Percentiles rank a stretch among this genome's conserved stretches.
Evolutionary conservation across 2,329 filamentous ascomycete genomes (phyloP).

Genomic region (Diaporthe ampelina): DNA sequence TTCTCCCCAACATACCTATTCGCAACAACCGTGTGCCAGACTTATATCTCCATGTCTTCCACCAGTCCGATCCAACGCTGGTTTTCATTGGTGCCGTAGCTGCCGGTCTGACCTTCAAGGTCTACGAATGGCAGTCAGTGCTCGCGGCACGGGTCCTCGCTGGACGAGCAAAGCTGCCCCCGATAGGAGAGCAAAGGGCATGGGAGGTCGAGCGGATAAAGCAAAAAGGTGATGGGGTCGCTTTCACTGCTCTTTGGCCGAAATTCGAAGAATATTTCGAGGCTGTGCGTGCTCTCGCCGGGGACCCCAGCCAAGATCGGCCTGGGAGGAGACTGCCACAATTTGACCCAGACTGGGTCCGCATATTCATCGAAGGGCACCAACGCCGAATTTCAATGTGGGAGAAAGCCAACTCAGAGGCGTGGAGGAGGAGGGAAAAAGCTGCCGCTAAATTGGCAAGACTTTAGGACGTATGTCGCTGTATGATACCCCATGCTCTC

Average conservation of each 20-base stretch:
- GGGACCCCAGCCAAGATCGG: slow-evolving; percentile 55
- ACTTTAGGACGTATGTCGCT: background rate
- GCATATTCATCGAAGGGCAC: slow-evolving; percentile 66
- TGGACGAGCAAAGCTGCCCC: slow-evolving; percentile 65
- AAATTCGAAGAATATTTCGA: slow-evolving; percentile 77
- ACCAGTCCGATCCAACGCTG: slow-evolving; percentile 65
- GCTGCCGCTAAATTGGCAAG: background rate
- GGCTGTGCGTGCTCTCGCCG: slow-evolving; percentile 62
- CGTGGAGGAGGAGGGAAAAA: background rate
- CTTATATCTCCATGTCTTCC: slow-evolving; percentile 71
- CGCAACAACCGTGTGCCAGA: slow-evolving; percentile 68
- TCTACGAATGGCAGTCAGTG: slow-evolving; percentile 78
- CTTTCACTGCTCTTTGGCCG: slow-evolving; percentile 70
- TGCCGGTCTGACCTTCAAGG: slow-evolving; percentile 74
- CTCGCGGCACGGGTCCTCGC: slow-evolving; percentile 70
- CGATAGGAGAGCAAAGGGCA: slow-evolving; percentile 58
- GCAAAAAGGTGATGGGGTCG: slow-evolving; percentile 66
- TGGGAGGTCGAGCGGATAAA: slow-evolving; percentile 72
- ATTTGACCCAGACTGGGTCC: slow-evolving; percentile 61
- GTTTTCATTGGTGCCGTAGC: slow-evolving; percentile 70
- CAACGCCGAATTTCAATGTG: slow-evolving; percentile 70
- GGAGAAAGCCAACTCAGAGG: slow-evolving; percentile 48
- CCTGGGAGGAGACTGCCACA: slow-evolving; percentile 60
- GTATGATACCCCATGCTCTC: too few relatives aligned
- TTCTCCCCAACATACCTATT: slow-evolving; percentile 64